Conservation (phyloP, 352 stramenopile species). For the Globisporangium camurandrum region DNA sequence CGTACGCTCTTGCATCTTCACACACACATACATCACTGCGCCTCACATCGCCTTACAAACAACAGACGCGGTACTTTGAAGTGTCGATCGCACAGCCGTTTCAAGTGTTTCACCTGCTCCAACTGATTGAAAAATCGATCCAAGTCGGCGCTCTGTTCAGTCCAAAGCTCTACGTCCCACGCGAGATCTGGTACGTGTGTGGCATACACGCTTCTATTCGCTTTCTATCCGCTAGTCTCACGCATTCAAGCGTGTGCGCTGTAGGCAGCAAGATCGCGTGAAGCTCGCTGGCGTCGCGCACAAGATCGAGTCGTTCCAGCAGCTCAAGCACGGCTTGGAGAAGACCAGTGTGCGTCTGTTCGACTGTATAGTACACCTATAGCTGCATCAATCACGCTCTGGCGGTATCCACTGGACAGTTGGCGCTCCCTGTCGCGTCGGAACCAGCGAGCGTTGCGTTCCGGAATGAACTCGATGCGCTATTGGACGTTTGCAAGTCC, state of each 20-base stretch:
- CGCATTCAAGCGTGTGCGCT: background rate
- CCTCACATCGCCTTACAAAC: too few species aligned
- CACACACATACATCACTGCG: background rate
- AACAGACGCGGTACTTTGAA: slow-evolving; percentile 54
- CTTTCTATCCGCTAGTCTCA: background rate
- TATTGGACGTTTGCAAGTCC: slow-evolving; percentile 37
- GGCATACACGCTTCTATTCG: background rate
- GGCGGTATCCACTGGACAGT: slow-evolving; percentile 17
- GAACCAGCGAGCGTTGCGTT: slow-evolving; percentile 41
- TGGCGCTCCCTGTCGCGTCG: slow-evolving; percentile 41
- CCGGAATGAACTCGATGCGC: slow-evolving; percentile 39
- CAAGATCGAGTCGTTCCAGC: slow-evolving; percentile 59
- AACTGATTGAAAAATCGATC: slow-evolving; percentile 75
- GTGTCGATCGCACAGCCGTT: slow-evolving; percentile 45
- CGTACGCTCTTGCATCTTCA: slow-evolving; percentile 13
- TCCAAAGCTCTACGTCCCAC: slow-evolving; percentile 62
- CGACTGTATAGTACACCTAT: background rate
- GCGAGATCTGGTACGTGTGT: slow-evolving; percentile 56
- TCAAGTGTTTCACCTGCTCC: slow-evolving; percentile 73
- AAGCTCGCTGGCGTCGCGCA: slow-evolving; percentile 46
- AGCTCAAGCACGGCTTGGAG: slow-evolving; percentile 60
- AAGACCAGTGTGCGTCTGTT: slow-evolving; percentile 44
- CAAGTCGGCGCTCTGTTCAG: slow-evolving; percentile 66
- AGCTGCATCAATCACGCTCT: too few species aligned
- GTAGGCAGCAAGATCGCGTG: slow-evolving; percentile 56